Percentiles rank a stretch among this genome's conserved stretches.
These are phyloP conservation scores for Lactarius hengduanensis DNA, from an alignment of 768 basidiomycete genomes.

Conservation along the genomic window DNA sequence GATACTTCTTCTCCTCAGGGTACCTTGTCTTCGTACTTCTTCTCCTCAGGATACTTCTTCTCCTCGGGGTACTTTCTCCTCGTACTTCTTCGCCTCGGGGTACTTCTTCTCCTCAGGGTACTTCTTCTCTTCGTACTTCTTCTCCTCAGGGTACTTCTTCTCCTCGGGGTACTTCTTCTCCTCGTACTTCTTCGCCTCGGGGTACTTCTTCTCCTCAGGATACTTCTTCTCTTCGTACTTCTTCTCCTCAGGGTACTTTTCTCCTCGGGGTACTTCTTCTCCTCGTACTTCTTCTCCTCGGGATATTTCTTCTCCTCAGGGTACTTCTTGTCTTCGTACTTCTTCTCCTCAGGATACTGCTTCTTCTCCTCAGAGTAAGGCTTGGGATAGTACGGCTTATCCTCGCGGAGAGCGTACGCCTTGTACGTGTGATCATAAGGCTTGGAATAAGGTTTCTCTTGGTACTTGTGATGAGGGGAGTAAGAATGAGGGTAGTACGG, in stretches of 20 bases:
- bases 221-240: not conserved
- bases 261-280: not conserved
- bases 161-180: too few species aligned
- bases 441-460: not conserved
- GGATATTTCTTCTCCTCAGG: not conserved
- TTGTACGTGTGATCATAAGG: not conserved
- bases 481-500: constrained; percentile 1
- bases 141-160: too few species aligned
- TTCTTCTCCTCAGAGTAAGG: not conserved
- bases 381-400: not conserved
- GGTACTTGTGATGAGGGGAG: not conserved
- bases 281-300: constrained; percentile 4
- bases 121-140: too few species aligned
- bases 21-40: too few species aligned
- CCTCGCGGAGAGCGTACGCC: not conserved
- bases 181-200: too few species aligned
- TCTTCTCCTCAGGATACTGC: constrained; percentile 1
- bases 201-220: too few species aligned
- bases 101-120: too few species aligned
- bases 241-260: not conserved
- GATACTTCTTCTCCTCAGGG: not conserved
- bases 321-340: not conserved
- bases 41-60: too few species aligned
- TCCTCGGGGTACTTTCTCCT: too few species aligned
- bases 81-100: too few species aligned